phyloP scores from a whole-genome alignment of 163 green algal genomes.

The Scenedesmus sp. region DNA sequence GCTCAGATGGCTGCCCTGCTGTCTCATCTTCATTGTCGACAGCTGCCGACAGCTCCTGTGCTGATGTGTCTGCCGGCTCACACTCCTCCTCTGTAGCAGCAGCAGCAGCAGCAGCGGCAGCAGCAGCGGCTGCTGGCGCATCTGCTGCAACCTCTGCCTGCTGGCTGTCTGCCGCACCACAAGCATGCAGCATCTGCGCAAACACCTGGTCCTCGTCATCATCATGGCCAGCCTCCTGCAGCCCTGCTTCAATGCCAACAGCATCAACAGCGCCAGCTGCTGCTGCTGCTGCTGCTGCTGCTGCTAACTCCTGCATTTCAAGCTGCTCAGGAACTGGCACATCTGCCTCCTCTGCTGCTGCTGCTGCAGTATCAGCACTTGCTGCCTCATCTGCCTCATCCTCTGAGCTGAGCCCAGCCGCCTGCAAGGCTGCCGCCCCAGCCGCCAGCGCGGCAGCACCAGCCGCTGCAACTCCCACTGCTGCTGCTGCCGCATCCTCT shows the following conservation, averaged over 20 bases:
- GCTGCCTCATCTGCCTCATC: not conserved
- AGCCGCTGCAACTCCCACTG: not conserved
- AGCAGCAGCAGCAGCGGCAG: not conserved
- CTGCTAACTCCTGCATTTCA: not conserved
- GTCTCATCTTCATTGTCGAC: not conserved
- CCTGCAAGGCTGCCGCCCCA: not conserved
- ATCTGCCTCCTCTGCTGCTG: not conserved
- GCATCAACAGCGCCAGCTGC: not conserved
- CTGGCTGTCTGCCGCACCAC: not conserved
- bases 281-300: not conserved
- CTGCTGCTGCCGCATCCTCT: not conserved
- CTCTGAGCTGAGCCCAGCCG: not conserved
- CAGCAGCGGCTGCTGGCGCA: not conserved
- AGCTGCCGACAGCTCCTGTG: not conserved
- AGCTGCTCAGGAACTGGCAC: not conserved
- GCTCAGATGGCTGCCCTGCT: not conserved
- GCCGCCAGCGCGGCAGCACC: constrained; percentile 11
- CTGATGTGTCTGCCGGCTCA: not conserved
- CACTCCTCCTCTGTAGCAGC: not conserved
- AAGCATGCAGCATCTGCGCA: not conserved
- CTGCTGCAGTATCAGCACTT: not conserved
- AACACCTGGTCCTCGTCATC: not conserved
- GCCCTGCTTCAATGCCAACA: not conserved
- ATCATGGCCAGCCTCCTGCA: not conserved
- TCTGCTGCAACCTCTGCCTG: not conserved